Percentiles rank a stretch among this genome's conserved stretches.
Evolutionary conservation across 441 rosid species (phyloP).

Genomic region (Mallotus repandus): DNA sequence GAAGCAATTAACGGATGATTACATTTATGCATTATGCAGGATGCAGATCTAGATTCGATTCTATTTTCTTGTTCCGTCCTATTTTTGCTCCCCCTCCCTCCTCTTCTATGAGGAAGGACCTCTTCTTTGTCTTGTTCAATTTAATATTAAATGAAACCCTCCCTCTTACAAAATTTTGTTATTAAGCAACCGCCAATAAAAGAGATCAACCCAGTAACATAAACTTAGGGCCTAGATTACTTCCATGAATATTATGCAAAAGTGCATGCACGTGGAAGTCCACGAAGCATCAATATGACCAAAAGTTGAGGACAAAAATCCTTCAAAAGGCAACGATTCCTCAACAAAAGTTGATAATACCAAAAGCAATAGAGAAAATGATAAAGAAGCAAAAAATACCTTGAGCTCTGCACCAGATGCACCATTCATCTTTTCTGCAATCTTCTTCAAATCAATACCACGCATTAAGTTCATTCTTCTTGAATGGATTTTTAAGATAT

Average conservation of each 20-base stretch:
- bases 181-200: not conserved
- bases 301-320: not conserved
- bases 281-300: not conserved
- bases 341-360: not conserved
- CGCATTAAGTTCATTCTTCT: conserved; percentile 92
- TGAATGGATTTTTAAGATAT: conserved; percentile 82
- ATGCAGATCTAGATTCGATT: not conserved
- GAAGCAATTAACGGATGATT: not conserved
- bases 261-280: not conserved
- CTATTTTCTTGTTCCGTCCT: not conserved
- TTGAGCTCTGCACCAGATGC: conserved; percentile 93
- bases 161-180: not conserved
- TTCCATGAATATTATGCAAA: not conserved
- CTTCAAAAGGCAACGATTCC: not conserved
- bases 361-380: not conserved
- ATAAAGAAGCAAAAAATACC: conserved; percentile 35
- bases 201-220: not conserved
- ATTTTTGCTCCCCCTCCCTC: not conserved
- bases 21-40: not conserved
- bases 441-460: conserved; percentile 84
- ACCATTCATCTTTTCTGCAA: conserved; percentile 90
- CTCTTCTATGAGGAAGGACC: too few relatives aligned
- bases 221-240: not conserved
- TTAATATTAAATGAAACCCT: not conserved
- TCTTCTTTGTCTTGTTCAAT: not conserved